Evolutionary conservation across 805 yeast genomes (phyloP).

Genomic region (Candida morakotiae): DNA sequence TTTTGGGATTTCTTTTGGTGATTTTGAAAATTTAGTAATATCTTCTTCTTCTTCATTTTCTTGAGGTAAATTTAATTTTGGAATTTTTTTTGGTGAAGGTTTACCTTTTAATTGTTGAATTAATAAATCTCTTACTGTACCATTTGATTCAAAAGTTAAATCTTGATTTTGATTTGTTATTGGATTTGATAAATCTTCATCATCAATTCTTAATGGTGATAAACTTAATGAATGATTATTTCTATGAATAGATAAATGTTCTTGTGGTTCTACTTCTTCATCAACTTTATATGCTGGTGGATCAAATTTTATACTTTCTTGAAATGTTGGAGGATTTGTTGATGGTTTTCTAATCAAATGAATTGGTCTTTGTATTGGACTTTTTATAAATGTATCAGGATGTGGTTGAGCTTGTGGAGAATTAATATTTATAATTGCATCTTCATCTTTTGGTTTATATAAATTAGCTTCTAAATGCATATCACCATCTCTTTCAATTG

Average conservation of each 20-base stretch:
- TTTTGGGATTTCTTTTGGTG: background rate
- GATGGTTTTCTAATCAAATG: constrained; percentile 53
- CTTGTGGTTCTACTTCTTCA: background rate
- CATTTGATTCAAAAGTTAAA: background rate
- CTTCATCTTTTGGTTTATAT: constrained; percentile 49
- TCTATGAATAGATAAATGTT: background rate
- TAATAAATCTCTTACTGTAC: constrained; percentile 4
- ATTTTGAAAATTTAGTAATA: constrained; percentile 13
- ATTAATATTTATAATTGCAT: constrained; percentile 34
- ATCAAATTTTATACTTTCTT: constrained; percentile 13
- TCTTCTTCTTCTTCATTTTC: constrained; percentile 12
- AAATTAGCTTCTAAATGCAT: constrained; percentile 43
- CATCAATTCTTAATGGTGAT: constrained; percentile 22
- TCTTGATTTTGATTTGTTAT: background rate
- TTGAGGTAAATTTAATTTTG: too few species aligned
- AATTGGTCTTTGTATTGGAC: constrained; percentile 48
- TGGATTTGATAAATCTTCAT: background rate
- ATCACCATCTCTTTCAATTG: constrained; percentile 33
- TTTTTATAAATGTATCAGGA: constrained; percentile 29
- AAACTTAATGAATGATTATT: constrained; percentile 10
- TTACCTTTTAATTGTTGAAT: constrained; percentile 7
- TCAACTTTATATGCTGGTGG: constrained; percentile 24
- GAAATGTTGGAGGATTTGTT: constrained; percentile 63
- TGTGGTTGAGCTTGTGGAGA: constrained; percentile 67
- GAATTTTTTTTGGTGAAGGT: background rate